Percentiles rank a stretch among this genome's conserved stretches.
Conservation (phyloP, 352 stramenopile genomes). For the Pythium diclinum region DNA sequence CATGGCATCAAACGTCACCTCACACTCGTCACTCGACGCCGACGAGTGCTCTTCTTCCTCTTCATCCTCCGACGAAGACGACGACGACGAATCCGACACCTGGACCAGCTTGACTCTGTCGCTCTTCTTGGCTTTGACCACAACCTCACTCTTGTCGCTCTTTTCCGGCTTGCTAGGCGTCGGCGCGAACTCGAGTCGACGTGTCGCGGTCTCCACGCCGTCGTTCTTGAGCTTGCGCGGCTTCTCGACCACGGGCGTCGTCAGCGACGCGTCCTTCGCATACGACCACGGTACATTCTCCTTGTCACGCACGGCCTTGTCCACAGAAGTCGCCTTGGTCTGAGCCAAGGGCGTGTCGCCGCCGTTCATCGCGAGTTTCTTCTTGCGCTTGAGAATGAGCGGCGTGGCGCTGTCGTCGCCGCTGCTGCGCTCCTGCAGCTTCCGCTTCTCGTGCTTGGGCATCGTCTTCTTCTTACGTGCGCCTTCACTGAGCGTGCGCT, state of each 20-base stretch:
- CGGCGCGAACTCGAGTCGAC: slow-evolving; percentile 20
- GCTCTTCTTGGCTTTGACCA: not conserved
- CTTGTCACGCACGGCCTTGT: not conserved
- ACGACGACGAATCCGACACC: slow-evolving; percentile 18
- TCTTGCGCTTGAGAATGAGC: slow-evolving; percentile 14
- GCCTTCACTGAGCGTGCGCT: slow-evolving; percentile 30
- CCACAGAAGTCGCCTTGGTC: not conserved
- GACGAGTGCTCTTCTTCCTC: slow-evolving; percentile 23
- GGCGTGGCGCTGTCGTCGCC: slow-evolving; percentile 6
- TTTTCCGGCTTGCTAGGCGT: slow-evolving; percentile 18
- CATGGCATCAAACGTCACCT: slow-evolving; percentile 60
- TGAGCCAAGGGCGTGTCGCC: slow-evolving; percentile 10
- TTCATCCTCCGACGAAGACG: slow-evolving; percentile 21
- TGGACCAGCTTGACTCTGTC: not conserved
- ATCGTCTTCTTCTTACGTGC: slow-evolving; percentile 24
- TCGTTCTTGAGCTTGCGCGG: slow-evolving; percentile 4
- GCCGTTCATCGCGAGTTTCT: slow-evolving; percentile 13
- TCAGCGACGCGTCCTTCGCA: slow-evolving; percentile 4
- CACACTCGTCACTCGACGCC: slow-evolving; percentile 38
- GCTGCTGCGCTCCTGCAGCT: slow-evolving; percentile 10
- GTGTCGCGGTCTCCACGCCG: slow-evolving; percentile 19
- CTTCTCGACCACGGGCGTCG: not conserved
- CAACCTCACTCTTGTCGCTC: not conserved
- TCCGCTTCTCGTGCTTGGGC: slow-evolving; percentile 18
- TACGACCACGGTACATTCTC: slow-evolving; percentile 2